These are phyloP conservation scores for Lagenidium sp. DNA, from an alignment of 352 stramenopile genomes.

Conservation along the genomic window DNA sequence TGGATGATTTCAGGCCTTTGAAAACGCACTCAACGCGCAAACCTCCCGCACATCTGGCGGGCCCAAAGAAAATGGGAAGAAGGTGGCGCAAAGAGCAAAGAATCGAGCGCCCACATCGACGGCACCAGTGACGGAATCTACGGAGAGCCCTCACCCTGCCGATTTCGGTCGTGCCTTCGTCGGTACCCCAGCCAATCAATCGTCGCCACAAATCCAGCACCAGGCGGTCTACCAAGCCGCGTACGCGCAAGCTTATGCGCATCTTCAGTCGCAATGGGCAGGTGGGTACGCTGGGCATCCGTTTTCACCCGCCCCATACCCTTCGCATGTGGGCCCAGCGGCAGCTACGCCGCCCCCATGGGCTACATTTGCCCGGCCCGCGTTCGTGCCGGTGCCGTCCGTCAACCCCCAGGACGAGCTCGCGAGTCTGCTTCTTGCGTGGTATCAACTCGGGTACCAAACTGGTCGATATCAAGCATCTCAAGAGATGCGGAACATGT, in stretches of 20 bases:
- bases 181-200: no score
- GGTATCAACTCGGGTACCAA: slow-evolving; percentile 83
- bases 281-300: slow-evolving; percentile 4
- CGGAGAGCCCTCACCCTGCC: neutral
- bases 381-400: neutral
- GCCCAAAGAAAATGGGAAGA: neutral
- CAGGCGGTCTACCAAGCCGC: slow-evolving; percentile 51
- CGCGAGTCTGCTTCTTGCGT: slow-evolving; percentile 66
- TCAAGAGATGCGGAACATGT: slow-evolving; percentile 45
- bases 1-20: slow-evolving; percentile 35
- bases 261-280: slow-evolving; percentile 51
- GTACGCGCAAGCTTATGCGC: slow-evolving; percentile 58
- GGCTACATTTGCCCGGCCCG: slow-evolving; percentile 17
- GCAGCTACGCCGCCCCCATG: slow-evolving; percentile 6
- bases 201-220: no score
- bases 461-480: slow-evolving; percentile 70
- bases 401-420: slow-evolving; percentile 28
- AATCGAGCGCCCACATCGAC: neutral
- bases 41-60: neutral
- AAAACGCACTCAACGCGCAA: slow-evolving; percentile 31
- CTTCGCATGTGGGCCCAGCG: slow-evolving; percentile 1
- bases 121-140: no score
- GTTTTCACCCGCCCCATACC: neutral
- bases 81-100: neutral
- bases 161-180: neutral